Percentiles rank a stretch among this genome's conserved stretches.
phyloP scores from a whole-genome alignment of 202 grass and related monocot genomes.

The Schoenoplectus tabernaemontani region DNA sequence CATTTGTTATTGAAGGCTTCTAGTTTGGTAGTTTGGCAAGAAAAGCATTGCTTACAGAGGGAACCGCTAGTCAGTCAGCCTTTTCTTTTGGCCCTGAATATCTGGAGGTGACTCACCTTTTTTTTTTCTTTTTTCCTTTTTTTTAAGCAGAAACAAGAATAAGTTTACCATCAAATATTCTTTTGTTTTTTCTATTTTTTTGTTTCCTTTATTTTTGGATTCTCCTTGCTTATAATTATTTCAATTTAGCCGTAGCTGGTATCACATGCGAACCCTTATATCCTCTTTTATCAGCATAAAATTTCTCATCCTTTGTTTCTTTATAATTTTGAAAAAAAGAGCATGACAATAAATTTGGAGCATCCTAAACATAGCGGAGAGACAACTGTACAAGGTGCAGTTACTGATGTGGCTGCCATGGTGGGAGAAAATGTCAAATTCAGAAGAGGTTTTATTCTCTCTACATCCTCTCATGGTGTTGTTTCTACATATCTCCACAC shows the following conservation, averaged over 20 bases:
- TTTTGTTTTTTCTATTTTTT: not conserved
- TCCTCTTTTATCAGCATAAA: not conserved
- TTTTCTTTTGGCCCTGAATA: conserved; percentile 70
- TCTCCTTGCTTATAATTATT: not conserved
- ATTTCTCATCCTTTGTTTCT: not conserved
- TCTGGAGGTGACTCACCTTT: conserved; percentile 49
- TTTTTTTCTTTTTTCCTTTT: not conserved
- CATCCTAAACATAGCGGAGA: conserved; percentile 76
- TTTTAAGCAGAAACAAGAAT: not conserved
- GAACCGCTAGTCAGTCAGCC: conserved; percentile 25
- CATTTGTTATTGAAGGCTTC: conserved; percentile 43
- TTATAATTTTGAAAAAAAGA: conserved; percentile 36
- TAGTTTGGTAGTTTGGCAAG: conserved; percentile 59
- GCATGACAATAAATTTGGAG: conserved; percentile 59
- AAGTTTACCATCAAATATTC: not conserved
- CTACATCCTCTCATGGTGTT: conserved; percentile 50
- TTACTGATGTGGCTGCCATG: conserved; percentile 96
- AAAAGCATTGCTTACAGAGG: conserved; percentile 39
- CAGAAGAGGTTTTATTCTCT: conserved; percentile 65
- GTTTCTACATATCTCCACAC: conserved; percentile 63
- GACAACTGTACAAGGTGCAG: conserved; percentile 66
- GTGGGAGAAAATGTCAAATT: conserved; percentile 90
- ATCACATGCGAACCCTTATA: not conserved
- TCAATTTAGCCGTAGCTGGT: not conserved
- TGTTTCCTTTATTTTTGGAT: not conserved